Conservation (phyloP, 2,329 filamentous ascomycete genomes). For the Fusarium virguliforme region DNA sequence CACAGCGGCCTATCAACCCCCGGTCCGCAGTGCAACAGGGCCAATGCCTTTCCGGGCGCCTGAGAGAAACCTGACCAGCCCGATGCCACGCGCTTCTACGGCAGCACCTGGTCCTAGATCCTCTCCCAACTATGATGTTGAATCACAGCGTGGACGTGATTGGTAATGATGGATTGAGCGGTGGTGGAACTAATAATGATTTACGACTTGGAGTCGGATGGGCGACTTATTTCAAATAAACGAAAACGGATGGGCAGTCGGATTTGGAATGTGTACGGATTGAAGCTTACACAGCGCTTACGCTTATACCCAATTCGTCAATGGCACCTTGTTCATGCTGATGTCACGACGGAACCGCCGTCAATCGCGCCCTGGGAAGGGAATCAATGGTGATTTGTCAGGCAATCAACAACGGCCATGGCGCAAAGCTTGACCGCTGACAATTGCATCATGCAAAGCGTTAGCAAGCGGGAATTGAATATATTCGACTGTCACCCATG, state of each 20-base stretch:
- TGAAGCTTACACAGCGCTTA: conserved; percentile 7
- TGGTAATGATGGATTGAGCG: conserved; percentile 41
- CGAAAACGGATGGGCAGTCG: conserved; percentile 8
- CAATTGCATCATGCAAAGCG: conserved; percentile 13
- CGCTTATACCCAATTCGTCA: not conserved
- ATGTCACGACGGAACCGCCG: conserved; percentile 21
- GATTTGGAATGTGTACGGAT: conserved; percentile 3
- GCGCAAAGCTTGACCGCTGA: conserved; percentile 23
- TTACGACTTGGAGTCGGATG: conserved; percentile 30
- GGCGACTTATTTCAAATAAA: conserved; percentile 6
- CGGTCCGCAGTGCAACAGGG: conserved; percentile 60
- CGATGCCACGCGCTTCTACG: conserved; percentile 53
- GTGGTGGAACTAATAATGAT: conserved; percentile 39
- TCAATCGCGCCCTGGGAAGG: conserved; percentile 41
- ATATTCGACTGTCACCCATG: conserved; percentile 5
- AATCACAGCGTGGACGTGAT: conserved; percentile 54
- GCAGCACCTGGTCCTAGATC: conserved; percentile 46
- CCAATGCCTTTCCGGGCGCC: conserved; percentile 56
- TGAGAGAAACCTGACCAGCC: conserved; percentile 65
- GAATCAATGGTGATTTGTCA: conserved; percentile 36
- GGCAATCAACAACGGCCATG: conserved; percentile 6
- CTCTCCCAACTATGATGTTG: conserved; percentile 57
- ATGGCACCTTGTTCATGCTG: conserved; percentile 24
- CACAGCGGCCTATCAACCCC: conserved; percentile 48
- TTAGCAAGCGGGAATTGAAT: conserved; percentile 16